Base-by-base conservation (phyloP, 768 basidiomycete genomes). In the Trametes cingulata region DNA sequence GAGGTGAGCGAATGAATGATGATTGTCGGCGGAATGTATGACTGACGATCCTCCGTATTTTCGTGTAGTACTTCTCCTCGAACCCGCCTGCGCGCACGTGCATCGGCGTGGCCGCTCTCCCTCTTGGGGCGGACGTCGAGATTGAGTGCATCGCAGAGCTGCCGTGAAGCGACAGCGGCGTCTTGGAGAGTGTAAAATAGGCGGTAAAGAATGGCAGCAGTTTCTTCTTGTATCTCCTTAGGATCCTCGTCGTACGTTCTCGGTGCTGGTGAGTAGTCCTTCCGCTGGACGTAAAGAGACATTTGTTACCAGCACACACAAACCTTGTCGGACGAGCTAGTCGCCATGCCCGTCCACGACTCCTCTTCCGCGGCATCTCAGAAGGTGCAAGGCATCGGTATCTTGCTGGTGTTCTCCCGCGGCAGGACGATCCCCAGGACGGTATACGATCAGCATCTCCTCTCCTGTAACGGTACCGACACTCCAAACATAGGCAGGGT, bases 61-160 rank as follows among this genome's bases (percentile, higher is more conserved):
- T 39, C 19, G 19, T 22, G n/a, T 57, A 85, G 84, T 84, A 81
- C 66, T 84, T 85, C 59, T 68, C 75, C 20, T 69, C 69, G 52
- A 74, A 70, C 20, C 72, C 82, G 60, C 85, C 84, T 14, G 83
- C 84, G 6, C 76, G 85, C 42, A 85, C 85, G 22, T 85, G 84
- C 67, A 70, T 87, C 17, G 84, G 82, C 7, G 85, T 86, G 13
- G 77, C 76, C 2, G 68, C 73, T 8, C 76, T 87, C 39, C 83
- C 85, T 1, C 42, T 81, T 56, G 79, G 80, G 15, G 82, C 80
- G 8, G 79, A 78, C 56, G 77, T 87, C 29, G 85, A 87, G 75
- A 80, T 87, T 35, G 85, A 87, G 61, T 85, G 83, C 64, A 74
- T 84, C 27, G 86, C 84, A 13, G 81, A 80, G 56, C 61, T 72